These are phyloP conservation scores for Asterionellopsis glacialis DNA, from an alignment of 108 stramenopile genomes.

Conservation along the genomic window DNA sequence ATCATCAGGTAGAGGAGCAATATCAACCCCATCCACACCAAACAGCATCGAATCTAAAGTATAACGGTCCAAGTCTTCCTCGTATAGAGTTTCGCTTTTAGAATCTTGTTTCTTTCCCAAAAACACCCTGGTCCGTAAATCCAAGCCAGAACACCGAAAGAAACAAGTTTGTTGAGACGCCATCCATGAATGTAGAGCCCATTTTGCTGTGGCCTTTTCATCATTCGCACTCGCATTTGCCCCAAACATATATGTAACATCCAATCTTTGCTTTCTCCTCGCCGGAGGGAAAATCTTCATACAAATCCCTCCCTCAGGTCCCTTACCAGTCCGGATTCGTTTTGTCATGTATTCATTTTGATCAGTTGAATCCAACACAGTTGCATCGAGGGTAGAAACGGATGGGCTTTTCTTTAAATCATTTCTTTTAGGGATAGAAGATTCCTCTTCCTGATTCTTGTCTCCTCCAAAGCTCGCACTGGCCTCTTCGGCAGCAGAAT, in stretches of 20 bases:
- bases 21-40: constrained; percentile 61
- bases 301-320: constrained; percentile 65
- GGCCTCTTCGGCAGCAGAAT: constrained; percentile 5
- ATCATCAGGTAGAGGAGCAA: constrained; percentile 34
- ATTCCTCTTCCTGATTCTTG: constrained; percentile 10
- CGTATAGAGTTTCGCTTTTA: constrained; percentile 19
- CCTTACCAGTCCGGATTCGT: constrained; percentile 72
- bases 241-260: background rate
- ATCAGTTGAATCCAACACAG: constrained; percentile 1
- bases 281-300: constrained; percentile 48
- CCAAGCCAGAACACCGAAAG: constrained; percentile 69
- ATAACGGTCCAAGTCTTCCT: constrained; percentile 43
- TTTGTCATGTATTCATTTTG: constrained; percentile 50
- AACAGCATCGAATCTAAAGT: constrained; percentile 67
- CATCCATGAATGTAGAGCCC: constrained; percentile 53
- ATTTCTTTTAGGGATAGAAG: background rate
- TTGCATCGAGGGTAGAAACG: background rate
- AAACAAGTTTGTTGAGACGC: constrained; percentile 35
- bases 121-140: constrained; percentile 58
- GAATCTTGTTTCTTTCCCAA: constrained; percentile 41
- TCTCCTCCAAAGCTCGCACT: constrained; percentile 2
- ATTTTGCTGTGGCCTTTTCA: constrained; percentile 5
- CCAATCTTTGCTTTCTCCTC: background rate
- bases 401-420: constrained; percentile 2
- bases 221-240: background rate